phyloP scores from a whole-genome alignment of 768 basidiomycete species.

The Phylloporus sp. region DNA sequence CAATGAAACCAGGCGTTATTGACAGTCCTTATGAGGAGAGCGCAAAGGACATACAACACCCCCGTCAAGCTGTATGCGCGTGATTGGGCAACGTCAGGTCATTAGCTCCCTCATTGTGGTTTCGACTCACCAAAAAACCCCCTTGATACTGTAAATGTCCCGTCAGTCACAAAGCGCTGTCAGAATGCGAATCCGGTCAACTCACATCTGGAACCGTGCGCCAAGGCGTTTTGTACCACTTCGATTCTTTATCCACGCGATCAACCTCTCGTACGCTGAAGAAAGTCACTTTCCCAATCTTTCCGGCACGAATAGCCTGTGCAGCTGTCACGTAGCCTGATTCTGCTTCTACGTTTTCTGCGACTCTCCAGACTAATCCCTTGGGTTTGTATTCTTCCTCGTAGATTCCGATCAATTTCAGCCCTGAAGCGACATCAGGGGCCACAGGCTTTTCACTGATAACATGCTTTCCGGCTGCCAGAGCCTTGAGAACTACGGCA shows the following conservation, averaged over 20 bases:
- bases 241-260: constrained; percentile 56
- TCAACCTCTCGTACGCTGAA: constrained; percentile 57
- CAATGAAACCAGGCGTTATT: neutral
- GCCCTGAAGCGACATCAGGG: constrained; percentile 59
- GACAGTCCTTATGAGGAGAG: neutral
- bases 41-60: constrained; percentile 56
- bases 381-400: constrained; percentile 60
- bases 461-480: constrained; percentile 82
- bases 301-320: constrained; percentile 49
- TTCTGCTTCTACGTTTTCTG: constrained; percentile 74
- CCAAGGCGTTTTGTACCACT: constrained; percentile 85
- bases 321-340: constrained; percentile 46
- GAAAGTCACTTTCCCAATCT: constrained; percentile 67
- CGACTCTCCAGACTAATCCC: constrained; percentile 75
- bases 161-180: neutral
- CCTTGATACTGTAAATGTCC: constrained; percentile 57
- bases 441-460: constrained; percentile 87
- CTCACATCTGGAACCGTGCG: constrained; percentile 75
- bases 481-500: constrained; percentile 54
- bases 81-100: neutral
- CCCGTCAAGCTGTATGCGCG: constrained; percentile 58
- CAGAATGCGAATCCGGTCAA: constrained; percentile 10
- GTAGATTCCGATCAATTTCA: constrained; percentile 63
- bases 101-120: neutral
- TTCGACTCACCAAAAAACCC: constrained; percentile 66